Base-by-base conservation (phyloP, 805 yeast species). In the Starmerella bacillaris region DNA sequence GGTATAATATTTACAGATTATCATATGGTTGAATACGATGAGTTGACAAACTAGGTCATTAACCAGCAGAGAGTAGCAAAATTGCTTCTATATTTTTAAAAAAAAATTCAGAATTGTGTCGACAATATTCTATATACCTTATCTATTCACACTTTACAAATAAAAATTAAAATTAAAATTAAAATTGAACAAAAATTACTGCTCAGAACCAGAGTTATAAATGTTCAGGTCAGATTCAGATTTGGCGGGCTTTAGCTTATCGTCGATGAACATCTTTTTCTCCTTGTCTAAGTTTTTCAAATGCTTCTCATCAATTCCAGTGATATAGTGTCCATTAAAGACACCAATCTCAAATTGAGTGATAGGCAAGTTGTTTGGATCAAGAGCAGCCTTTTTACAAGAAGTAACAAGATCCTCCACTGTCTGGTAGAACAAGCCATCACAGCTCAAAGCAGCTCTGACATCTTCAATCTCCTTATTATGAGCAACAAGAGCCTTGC, bases 301-400 rank as follows among this genome's bases (percentile, higher is more conserved):
- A 55, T 86, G 84, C 31, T 70, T 69, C 50, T 78, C 76, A 56
- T 82, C 94, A 30, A 74, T 76, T 36, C 96, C 96, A n/a, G 98
- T 89, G 40, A 86, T 74, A 56, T 89, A 89, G 41, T 72, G 59
- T 33, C 98, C 98, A 8, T 92, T 89, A 58, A 89, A 89, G 11
- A 89, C 98, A 55, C 98, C 98, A 35, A 80, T 84, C 61, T 89
- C 98, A 50, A 83, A 89, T 27, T 74, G 68, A 18, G 63, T 60
- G 40, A 78, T 62, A 12, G 50, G 45, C 15, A 42, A 46, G 33
- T 42, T 38, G 6, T 44, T 45, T 14, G 55, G 52, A 19, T 55
- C 52, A 4, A 39, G 34, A 4, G 56, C 62, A 3, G 70, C 58
- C 41, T 61, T 58, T 17, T 16, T 24, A 57, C 94, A 83, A 51